Percentiles rank a stretch among this genome's conserved stretches.
Evolutionary conservation across 345 rosid genomes (phyloP).

Genomic region (Carallia pectinifolia): DNA sequence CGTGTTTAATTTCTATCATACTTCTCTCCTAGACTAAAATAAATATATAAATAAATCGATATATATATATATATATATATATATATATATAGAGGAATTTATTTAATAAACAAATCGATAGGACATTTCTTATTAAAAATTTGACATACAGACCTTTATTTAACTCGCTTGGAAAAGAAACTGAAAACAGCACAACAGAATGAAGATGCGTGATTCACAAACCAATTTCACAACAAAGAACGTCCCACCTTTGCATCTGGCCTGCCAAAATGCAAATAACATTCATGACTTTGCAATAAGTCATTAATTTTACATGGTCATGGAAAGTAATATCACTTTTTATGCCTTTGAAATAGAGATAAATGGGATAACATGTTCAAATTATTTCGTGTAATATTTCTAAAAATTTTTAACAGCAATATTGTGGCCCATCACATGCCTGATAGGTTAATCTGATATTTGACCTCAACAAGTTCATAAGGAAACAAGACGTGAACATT

Average conservation of each 20-base stretch:
- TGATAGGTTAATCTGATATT: not conserved
- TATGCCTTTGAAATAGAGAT: not conserved
- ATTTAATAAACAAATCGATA: too few relatives aligned
- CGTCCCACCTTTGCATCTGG: slow-evolving; percentile 16
- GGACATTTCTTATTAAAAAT: not conserved
- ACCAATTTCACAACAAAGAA: slow-evolving; percentile 25
- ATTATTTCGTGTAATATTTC: not conserved
- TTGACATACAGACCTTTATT: not conserved
- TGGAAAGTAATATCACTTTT: not conserved
- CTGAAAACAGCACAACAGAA: not conserved
- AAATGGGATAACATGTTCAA: not conserved
- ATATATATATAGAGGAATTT: too few relatives aligned
- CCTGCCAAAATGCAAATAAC: slow-evolving; percentile 30
- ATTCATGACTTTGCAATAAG: not conserved
- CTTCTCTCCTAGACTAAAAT: too few relatives aligned
- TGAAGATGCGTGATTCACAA: not conserved
- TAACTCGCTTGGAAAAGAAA: not conserved
- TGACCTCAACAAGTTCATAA: not conserved
- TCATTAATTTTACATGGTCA: not conserved
- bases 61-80: too few relatives aligned
- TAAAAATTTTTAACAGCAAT: too few relatives aligned
- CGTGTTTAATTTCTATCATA: too few relatives aligned
- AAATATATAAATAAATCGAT: too few relatives aligned
- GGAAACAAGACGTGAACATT: not conserved
- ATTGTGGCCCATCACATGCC: not conserved